Base-by-base conservation (phyloP, 257 asterid species). In the Solanum pimpinellifolium region DNA sequence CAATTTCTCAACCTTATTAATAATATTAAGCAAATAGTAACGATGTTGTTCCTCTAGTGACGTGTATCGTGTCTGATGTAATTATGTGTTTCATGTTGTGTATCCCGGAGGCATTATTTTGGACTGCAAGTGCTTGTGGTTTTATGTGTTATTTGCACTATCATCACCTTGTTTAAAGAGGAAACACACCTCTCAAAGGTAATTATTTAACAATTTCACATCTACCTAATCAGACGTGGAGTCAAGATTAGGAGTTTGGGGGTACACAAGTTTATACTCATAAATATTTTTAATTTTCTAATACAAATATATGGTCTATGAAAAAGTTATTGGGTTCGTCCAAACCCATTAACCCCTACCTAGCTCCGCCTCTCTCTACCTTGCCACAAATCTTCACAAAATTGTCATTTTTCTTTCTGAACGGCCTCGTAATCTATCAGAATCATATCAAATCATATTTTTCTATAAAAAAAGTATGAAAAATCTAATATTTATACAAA, bases 121-220 rank as follows among this genome's bases (percentile, higher is more conserved):
- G 87, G 87, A 68, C 87, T 9, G 11, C 65, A 33, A 68, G 87
- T 33, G 69, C 87, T 42, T 85, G 87, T 85, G 82, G 82, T 41
- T 37, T 68, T 65, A 42, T 65, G n/a, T 27, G 39, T 11, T 85
- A 65, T 29, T 12, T 7, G 37, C 39, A 85, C 6, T 85, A 21
- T 66, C 82, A n/a, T 3, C 82, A 41, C 11, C 78, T 85, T 62
- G 62, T 46, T 41, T 18, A 85, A 27, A 85, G 56, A n/a, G 59
- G 78, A 23, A 15, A 37, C 11, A 68, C 18, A 5, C 87, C 82
- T 20, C 77, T 85, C 3, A 85, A 66, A 25, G 81, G 87, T 85
- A 29, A 56, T 56, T 56, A 52, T 16, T 52, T 49, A 46, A 49
- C 60, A 49, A 14, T 47, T 47, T 0, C 14, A 46, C 20, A 47